Evolutionary conservation across 345 rosid genomes (phyloP).

Genomic region (Geranium rotundifolium): DNA sequence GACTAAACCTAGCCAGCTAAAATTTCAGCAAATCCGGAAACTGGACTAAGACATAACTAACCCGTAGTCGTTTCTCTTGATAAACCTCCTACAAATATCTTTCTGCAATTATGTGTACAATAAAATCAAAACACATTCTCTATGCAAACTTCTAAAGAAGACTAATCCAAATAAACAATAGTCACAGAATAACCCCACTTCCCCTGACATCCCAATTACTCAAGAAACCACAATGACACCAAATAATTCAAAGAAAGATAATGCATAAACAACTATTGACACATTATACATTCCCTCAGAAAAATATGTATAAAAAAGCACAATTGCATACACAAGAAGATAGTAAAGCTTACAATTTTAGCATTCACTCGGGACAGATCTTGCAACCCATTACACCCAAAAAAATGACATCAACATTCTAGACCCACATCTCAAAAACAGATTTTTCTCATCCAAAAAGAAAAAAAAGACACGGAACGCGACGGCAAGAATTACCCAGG

Average conservation of each 20-base stretch:
- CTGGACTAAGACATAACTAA: constrained; percentile 26
- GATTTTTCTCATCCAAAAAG: constrained; percentile 7
- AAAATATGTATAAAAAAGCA: no score
- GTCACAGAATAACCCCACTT: neutral
- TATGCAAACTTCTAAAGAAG: neutral
- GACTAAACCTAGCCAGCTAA: constrained; percentile 1
- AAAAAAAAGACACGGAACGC: constrained; percentile 2
- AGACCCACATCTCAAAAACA: neutral
- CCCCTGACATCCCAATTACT: neutral
- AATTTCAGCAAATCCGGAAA: constrained; percentile 1
- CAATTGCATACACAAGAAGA: neutral
- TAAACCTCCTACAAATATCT: constrained; percentile 81
- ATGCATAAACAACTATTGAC: no score
- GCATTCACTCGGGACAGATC: neutral
- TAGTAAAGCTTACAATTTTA: neutral
- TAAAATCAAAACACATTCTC: neutral
- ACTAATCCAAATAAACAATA: constrained; percentile 6
- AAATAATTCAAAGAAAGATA: no score
- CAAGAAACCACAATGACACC: no score
- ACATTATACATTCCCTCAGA: no score
- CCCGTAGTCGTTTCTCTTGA: constrained; percentile 70
- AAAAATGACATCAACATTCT: neutral
- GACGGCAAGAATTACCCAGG: constrained; percentile 35
- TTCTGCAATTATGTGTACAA: constrained; percentile 43
- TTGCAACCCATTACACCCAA: neutral